These are phyloP conservation scores for Aureobasidium pullulans DNA, from an alignment of 2,329 filamentous ascomycete species.

Conservation along the genomic window DNA sequence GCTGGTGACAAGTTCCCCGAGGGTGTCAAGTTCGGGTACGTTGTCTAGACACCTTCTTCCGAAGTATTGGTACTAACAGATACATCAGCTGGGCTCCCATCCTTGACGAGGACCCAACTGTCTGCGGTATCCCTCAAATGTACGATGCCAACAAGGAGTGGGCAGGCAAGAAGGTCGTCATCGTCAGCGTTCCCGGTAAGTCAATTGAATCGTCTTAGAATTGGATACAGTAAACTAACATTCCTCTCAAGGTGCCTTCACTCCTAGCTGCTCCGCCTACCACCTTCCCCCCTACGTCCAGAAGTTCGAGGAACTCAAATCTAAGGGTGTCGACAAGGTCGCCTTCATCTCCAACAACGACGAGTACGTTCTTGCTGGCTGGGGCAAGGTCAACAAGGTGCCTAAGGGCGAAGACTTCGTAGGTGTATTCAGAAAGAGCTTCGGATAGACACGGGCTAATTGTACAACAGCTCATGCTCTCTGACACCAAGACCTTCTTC, in stretches of 20 bases:
- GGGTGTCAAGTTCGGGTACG: constrained; percentile 68
- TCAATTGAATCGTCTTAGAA: not conserved
- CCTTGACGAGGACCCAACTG: constrained; percentile 61
- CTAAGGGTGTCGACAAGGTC: constrained; percentile 76
- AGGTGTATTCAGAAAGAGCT: constrained; percentile 23
- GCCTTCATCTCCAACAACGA: constrained; percentile 81
- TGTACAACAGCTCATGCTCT: constrained; percentile 60
- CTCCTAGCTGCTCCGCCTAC: constrained; percentile 72
- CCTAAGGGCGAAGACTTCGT: constrained; percentile 61
- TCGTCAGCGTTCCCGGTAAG: constrained; percentile 59
- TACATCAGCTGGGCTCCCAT: constrained; percentile 65
- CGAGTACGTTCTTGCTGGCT: constrained; percentile 67
- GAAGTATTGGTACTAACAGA: constrained; percentile 4
- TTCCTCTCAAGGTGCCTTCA: constrained; percentile 60
- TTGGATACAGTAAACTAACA: not conserved
- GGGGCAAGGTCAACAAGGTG: constrained; percentile 74
- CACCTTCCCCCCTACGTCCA: constrained; percentile 76
- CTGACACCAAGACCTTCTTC: constrained; percentile 56
- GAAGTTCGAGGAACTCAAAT: constrained; percentile 62
- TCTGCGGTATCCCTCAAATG: constrained; percentile 69
- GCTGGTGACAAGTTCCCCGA: constrained; percentile 77
- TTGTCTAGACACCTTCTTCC: constrained; percentile 16
- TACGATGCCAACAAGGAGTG: constrained; percentile 76
- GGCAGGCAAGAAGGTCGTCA: constrained; percentile 62
- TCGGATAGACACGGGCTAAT: constrained; percentile 2